Evolutionary conservation across 257 asterid genomes (phyloP).

Genomic region (Cruciata laevipes): DNA sequence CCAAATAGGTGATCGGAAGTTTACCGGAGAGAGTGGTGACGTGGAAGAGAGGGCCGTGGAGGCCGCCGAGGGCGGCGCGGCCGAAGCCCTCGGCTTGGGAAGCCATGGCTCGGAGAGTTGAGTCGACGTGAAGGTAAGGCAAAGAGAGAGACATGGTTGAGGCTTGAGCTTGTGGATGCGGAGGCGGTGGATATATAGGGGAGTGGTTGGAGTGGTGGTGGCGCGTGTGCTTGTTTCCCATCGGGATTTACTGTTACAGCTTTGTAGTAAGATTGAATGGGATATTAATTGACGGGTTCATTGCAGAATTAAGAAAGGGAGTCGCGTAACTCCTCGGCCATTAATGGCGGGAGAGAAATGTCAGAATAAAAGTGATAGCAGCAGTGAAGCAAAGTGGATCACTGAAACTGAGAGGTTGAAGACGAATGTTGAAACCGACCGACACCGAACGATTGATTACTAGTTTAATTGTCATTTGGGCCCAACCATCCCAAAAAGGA

Average conservation of each 20-base stretch:
- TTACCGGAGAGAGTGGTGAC: constrained; percentile 34
- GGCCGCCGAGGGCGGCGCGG: constrained; percentile 38
- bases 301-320: not conserved
- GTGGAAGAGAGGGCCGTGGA: constrained; percentile 31
- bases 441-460: not conserved
- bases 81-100: constrained; percentile 50
- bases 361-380: not conserved
- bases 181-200: constrained; percentile 9
- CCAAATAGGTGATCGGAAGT: not conserved
- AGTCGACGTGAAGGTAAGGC: constrained; percentile 34
- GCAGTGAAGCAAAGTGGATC: not conserved
- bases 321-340: not conserved
- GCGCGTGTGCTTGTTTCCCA: constrained; percentile 32
- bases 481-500: not conserved
- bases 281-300: not conserved
- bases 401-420: not conserved
- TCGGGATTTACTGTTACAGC: not conserved
- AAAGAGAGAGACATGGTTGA: constrained; percentile 26
- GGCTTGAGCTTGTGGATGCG: not conserved
- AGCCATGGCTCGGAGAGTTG: constrained; percentile 33
- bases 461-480: too few relatives aligned
- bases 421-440: not conserved
- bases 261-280: not conserved
- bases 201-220: constrained; percentile 6
- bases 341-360: not conserved